Base-by-base conservation (phyloP, 1,139 yeast species). In the Candida tropicalis region DNA sequence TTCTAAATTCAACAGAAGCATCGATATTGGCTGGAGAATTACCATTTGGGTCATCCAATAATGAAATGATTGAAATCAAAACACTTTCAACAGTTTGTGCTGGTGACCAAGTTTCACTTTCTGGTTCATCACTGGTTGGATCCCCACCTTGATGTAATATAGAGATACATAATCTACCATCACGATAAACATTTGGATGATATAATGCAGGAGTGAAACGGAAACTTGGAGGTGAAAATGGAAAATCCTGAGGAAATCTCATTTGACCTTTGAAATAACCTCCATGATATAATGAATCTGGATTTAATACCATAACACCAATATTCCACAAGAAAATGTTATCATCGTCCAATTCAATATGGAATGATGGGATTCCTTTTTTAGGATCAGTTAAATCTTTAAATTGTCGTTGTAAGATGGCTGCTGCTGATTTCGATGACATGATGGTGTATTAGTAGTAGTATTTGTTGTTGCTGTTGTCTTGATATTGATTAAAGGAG, bases 241-340 rank as follows among this genome's bases (percentile, higher is more conserved):
- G 98, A 68, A 84, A 91, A 65, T 90, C 97, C 28, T 76, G 70
- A 2, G 98, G 98, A 67, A 91, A 91, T 54, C 86, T 75, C 96
- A 91, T 88, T 63, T 88, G 95, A 20, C 96, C 97, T 63, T 84
- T 87, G 68, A 91, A 87, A 65, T 87, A 91, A n/a, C 97, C 98
- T 38, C 97, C 97, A 59, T 91, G 90, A 68, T 88, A 91, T 57
- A 87, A 84, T 22, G 96, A 87, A 52, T 89, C 97, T 56, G 86
- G 84, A 63, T 87, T 87, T 46, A 89, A 77, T 22, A 91, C 95
- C 90, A 90, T 89, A 47, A 91, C 88, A 17, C 97, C 97, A 47
- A 91, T 79, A 63, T 87, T 87, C 98, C 97, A 91, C 50, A 84
- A 79, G 58, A 89, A 90, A 55, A 91, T 88, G 69, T 90, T 91